Base-by-base conservation (phyloP, 345 rosid genomes). In the Eutrema japonicum region DNA sequence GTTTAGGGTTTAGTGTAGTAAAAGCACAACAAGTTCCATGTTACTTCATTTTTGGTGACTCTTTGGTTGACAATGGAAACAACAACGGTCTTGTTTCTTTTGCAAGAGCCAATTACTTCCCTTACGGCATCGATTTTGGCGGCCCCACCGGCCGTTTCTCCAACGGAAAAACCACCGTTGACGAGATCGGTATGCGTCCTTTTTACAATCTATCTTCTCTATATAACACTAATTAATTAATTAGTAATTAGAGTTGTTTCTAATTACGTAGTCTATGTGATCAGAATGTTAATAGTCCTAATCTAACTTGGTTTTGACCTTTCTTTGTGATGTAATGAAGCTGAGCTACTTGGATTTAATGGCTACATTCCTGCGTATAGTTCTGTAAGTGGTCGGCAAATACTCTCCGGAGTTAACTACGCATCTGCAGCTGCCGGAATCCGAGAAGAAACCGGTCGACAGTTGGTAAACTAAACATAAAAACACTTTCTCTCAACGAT, bases 31-130 rank as follows among this genome's bases (percentile, higher is more conserved):
- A 90, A 65, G 97, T 79, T 18, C 97, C 98, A 32, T 87, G 97
- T 71, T 90, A 81, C 87, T 93, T 90, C 70, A 63, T 90, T 48
- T 93, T 93, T 47, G 98, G 98, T 58, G 98, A 93, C 58, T 93
- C 98, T n/a, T 77, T 93, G 81, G 96, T 89, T 32, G 98, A 93
- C 45, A 89, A 89, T 74, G 98, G 98, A 68, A 93, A 93, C 73
- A 93, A 93, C 79, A 93, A 93, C 42, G 80, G 62, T 32, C 97
- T 93, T 32, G 18, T 43, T 1, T 90, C 97, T 49, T 68, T 87
- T 63, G 98, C 98, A 5, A 85, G 83, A 79, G 86, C 97, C 74
- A 37, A 93, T 73, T 93, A 90, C 62, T 48, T 82, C 71, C 98
- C 98, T 54, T 93, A 93, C 47, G 98, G 98, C 7, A 84, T 93